Evolutionary conservation across 2,329 filamentous ascomycete species (phyloP).

Genomic region (Cladosporium sp.): DNA sequence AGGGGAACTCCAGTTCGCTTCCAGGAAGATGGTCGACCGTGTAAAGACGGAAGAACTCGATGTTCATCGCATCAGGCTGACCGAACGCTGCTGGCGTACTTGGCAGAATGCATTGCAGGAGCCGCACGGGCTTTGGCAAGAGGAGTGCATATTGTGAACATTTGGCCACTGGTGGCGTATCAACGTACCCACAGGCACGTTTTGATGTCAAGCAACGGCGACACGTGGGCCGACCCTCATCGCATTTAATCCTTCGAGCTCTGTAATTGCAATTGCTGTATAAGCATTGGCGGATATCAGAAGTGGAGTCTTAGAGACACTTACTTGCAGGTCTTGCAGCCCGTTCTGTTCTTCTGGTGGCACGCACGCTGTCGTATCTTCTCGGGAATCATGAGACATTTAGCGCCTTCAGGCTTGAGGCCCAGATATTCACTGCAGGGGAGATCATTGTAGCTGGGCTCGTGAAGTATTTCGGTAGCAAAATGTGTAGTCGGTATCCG

Average conservation of each 20-base stretch:
- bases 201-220: conserved; percentile 1
- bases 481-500: background rate
- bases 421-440: background rate
- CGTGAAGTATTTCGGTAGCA: background rate
- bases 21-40: conserved; percentile 8
- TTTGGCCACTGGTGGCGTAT: background rate
- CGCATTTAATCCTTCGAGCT: conserved; percentile 20
- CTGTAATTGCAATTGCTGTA: background rate
- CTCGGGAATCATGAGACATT: background rate
- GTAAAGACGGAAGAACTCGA: conserved; percentile 10
- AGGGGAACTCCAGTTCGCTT: conserved; percentile 8
- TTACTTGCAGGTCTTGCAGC: conserved; percentile 13
- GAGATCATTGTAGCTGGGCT: background rate
- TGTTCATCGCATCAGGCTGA: background rate
- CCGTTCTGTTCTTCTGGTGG: conserved; percentile 7
- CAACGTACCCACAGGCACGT: background rate
- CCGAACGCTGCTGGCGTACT: background rate
- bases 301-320: background rate
- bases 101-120: background rate
- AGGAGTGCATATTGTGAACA: background rate
- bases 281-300: background rate
- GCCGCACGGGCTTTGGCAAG: conserved; percentile 4
- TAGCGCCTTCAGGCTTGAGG: background rate
- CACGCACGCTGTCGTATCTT: conserved; percentile 9
- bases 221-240: conserved; percentile 20